Base-by-base conservation (phyloP, 2,329 filamentous ascomycete species). In the Daldinia sp. region DNA sequence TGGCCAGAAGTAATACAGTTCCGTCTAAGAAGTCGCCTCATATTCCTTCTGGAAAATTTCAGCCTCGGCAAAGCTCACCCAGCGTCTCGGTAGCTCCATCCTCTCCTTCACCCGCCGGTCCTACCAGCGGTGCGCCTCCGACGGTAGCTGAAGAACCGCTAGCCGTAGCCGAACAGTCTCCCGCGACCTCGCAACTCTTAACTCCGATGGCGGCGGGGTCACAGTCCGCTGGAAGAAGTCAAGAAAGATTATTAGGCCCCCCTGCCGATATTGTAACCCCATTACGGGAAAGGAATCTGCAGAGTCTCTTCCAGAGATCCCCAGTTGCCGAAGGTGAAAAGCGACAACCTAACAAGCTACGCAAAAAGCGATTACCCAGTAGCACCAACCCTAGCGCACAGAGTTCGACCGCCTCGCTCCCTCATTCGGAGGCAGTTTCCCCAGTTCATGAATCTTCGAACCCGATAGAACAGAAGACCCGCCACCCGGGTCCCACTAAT, bases 21-120 rank as follows among this genome's bases (percentile, higher is more conserved):
- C 96, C 96, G 0, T 96, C 95, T 0, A 97, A 97, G 78, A 91
- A 92, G 78, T 96, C 93, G 0, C 93, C 93, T 6, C 89, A 88
- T 7, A 80, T 94, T 48, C 84, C 88, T 44, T 86, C 89, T 1
- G 87, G 87, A 5, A 87, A 92, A n/a, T 92, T 94, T 74, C 86
- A 88, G 35, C 86, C 75, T 41, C 74, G 77, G 55, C 75, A 77
- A 55, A 72, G 74, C 48, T 77, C 76, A 0, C 74, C 76, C 20
- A 62, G 67, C 10, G 81, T 85, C 18, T 73, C 77, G 4, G 75
- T 76, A 2, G 73, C 78, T 41, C 84, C 86, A 4, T 84, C 87
- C 35, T 81, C 87, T 20, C 82, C 85, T 9, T 84, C 86, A 0
- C 83, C 86, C 9, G 82, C 82, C 13, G 81, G 84, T 6, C 77